Evolutionary conservation across 768 basidiomycete species (phyloP).

Genomic region (Rhizopogon roseolus): DNA sequence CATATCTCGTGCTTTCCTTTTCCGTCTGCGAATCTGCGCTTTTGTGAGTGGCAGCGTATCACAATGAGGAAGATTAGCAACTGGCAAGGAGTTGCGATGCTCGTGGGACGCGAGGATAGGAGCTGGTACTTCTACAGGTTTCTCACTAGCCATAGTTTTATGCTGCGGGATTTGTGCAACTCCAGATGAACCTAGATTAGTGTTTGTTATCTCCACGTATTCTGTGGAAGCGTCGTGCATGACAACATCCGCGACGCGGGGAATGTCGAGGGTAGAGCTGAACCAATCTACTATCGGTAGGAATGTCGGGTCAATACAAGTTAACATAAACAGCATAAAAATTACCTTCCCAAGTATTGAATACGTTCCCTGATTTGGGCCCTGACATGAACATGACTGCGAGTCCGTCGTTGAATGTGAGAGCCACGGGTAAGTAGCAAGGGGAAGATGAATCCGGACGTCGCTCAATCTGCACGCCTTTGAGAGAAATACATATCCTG

Average conservation of each 20-base stretch:
- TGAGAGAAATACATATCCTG: slow-evolving; percentile 42
- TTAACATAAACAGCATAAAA: neutral
- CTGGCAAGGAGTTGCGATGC: too few species aligned
- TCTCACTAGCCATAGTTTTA: neutral
- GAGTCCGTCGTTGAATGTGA: slow-evolving; percentile 41
- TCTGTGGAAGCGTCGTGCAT: slow-evolving; percentile 4
- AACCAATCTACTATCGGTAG: slow-evolving; percentile 23
- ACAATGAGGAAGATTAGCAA: neutral
- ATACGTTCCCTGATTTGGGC: slow-evolving; percentile 18
- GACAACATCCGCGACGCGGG: slow-evolving; percentile 9
- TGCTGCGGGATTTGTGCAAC: neutral
- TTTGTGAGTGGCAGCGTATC: neutral
- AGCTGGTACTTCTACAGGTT: neutral
- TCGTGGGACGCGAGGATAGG: neutral
- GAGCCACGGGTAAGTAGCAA: slow-evolving; percentile 32
- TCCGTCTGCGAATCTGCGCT: neutral
- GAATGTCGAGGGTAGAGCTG: slow-evolving; percentile 5
- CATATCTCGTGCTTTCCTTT: neutral
- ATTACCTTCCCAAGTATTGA: slow-evolving; percentile 40
- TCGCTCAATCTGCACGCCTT: slow-evolving; percentile 33
- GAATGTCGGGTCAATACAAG: neutral
- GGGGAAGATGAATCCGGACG: slow-evolving; percentile 21
- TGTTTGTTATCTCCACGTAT: neutral
- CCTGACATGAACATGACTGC: slow-evolving; percentile 33
- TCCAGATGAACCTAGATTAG: too few species aligned